Evolutionary conservation across 1,284 basidiomycete genomes (phyloP), one percentile per base, ranked within the genome.

Genomic region (Cryptococcus wingfieldii): DNA sequence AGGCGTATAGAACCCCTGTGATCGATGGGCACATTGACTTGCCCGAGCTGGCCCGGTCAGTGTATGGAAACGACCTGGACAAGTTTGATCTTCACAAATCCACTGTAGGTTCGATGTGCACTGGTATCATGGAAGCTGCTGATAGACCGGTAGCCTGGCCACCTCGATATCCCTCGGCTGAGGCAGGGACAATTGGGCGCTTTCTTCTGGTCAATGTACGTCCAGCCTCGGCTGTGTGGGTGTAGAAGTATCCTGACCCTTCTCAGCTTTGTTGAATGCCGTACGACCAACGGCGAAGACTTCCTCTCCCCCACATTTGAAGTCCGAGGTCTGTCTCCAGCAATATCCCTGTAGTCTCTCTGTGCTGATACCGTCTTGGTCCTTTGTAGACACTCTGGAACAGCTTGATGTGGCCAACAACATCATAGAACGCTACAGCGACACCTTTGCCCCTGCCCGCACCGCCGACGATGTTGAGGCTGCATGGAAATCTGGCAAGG

Each of bases 141-240:
- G n/a, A 38, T 45, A 28, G 28, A 47, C 41, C n/a, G 13, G 18
- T 14, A 50, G 69, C 60, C 56, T 14, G 70, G 54, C n/a, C 89
- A 95, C 64, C 86, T 95, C 39, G 91, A 95, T 71, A 90, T 95
- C 49, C 89, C 90, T 1, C 82, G 90, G 31, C 77, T 94, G 34
- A 78, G 83, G 38, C 71, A 85, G 66, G 93, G 93, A 4, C 83
- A 83, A 64, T 85, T 92, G 19, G 91, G 91, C 19, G 89, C 88
- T 2, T 90, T 93, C 79, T 94, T 94, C 79, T 94, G 90, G 90
- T 89, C 70, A 53, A 82, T 85, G 45, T 91, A 83, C 65, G 84
- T 50, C 28, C 8, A 34, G 34, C 46, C 12, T 9, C 14, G 19
- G 16, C 23, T 25, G 16, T n/a, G 14, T 38, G 18, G 2, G 16